Evolutionary conservation across 257 asterid genomes (phyloP), one percentile per base, ranked within the genome.

Genomic region (Nicotiana knightiana): DNA sequence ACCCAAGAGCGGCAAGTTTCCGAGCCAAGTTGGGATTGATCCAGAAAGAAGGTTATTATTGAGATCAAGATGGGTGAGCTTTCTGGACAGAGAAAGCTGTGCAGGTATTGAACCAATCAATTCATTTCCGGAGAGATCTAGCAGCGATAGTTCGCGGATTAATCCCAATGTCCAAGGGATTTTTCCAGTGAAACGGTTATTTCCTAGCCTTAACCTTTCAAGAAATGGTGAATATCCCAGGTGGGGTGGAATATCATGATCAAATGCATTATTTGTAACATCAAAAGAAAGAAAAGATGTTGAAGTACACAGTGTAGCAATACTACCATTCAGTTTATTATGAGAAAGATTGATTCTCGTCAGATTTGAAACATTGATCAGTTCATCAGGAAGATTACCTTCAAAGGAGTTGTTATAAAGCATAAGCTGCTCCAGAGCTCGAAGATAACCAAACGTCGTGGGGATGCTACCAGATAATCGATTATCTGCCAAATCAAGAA

Each of bases 401-500:
- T 58, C 85, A 84, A 95, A 92, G 54, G 98, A 92, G 81, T 95
- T 93, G 88, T 95, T 93, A 79, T 95, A 95, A 3, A 95, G 94
- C 98, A 95, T 91, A 65, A 95, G 84, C 89, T 90, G 90, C 81
- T 91, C 86, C 71, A 95, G 92, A 24, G 91, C 91, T 32, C 16
- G 84, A 76, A 95, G 94, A 82, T 76, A 80, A 4, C 95, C 97
- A n/a, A 93, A 75, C 5, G 92, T 89, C 1, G 91, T 86, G 1
- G 99, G 99, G 59, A 95, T 83, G 80, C 75, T 15, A n/a, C 99
- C 97, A 3, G 94, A 91, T n/a, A 93, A 39, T 5, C 63, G 90
- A 81, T 95, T 95, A 84, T 95, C 98, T 5, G 99, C 99, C 85
- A 95, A 86, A 82, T 93, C 99, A 66, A 95, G 93, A 39, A 84